phyloP scores from a whole-genome alignment of 208 protist genomes.

The Crithidia expoeki region DNA sequence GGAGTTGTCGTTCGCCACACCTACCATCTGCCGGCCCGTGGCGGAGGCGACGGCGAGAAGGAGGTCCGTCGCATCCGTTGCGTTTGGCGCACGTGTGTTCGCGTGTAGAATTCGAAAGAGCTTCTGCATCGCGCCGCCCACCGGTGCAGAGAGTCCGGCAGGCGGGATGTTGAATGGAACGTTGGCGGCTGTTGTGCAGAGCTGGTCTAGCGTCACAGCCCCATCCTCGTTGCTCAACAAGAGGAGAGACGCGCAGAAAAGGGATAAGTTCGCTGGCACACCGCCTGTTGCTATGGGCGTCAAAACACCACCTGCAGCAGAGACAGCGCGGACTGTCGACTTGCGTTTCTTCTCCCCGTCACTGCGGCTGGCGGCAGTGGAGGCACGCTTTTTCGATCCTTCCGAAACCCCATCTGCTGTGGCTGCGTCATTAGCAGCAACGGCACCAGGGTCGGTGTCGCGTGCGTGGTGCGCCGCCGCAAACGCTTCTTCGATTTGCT shows the following conservation, averaged over 20 bases:
- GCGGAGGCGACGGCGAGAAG: constrained; percentile 22
- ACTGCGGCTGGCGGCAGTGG: constrained; percentile 9
- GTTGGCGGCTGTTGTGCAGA: constrained; percentile 33
- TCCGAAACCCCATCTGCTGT: no score
- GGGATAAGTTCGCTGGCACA: constrained; percentile 44
- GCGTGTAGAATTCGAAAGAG: constrained; percentile 27
- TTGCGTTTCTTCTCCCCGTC: constrained; percentile 29
- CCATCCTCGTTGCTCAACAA: constrained; percentile 47
- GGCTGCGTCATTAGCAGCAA: not conserved
- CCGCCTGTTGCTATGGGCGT: constrained; percentile 36
- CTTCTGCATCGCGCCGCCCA: constrained; percentile 36
- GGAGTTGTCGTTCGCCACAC: constrained; percentile 4
- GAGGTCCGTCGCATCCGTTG: constrained; percentile 23
- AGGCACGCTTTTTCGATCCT: not conserved
- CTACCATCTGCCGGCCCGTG: not conserved
- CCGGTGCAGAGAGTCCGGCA: constrained; percentile 26
- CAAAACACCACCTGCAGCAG: not conserved
- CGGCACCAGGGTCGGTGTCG: constrained; percentile 45
- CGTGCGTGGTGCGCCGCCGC: constrained; percentile 54
- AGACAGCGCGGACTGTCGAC: constrained; percentile 6
- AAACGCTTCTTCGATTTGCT: constrained; percentile 66
- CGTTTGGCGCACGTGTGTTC: constrained; percentile 18
- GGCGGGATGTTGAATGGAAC: constrained; percentile 63
- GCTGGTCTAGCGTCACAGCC: constrained; percentile 42
- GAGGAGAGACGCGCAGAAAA: constrained; percentile 50